A percentile compares a stretch with the other conserved stretches of the same genome.
Evolutionary conservation across 345 rosid genomes (phyloP).

Genomic region (Litchi chinensis): DNA sequence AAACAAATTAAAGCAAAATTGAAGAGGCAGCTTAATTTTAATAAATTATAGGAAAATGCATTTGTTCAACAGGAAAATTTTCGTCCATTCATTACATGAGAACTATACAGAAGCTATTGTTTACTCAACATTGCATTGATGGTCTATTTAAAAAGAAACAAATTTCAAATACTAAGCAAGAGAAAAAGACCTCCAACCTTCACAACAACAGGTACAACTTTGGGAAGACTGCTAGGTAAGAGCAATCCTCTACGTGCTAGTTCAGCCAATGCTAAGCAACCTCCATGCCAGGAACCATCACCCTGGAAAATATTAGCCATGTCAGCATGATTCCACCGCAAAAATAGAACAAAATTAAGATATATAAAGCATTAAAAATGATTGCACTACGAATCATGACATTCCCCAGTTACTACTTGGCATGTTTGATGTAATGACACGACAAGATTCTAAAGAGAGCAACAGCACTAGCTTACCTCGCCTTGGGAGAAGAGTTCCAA

Average conservation of each 20-base stretch:
- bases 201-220: slow-evolving; percentile 78
- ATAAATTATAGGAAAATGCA: slow-evolving; percentile 1
- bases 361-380: slow-evolving; percentile 1
- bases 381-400: not conserved
- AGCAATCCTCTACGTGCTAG: slow-evolving; percentile 94
- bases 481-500: slow-evolving; percentile 88
- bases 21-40: not conserved
- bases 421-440: not conserved
- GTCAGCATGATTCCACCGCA: slow-evolving; percentile 27
- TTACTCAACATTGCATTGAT: not conserved
- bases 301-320: slow-evolving; percentile 57
- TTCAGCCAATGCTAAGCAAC: slow-evolving; percentile 95
- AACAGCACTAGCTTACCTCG: slow-evolving; percentile 56
- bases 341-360: slow-evolving; percentile 3
- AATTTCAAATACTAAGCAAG: not conserved
- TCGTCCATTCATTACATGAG: not conserved
- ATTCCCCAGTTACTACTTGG: not conserved
- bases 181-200: slow-evolving; percentile 55
- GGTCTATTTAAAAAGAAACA: not conserved
- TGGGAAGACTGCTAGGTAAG: slow-evolving; percentile 84
- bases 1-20: not conserved
- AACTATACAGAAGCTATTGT: not conserved
- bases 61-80: not conserved
- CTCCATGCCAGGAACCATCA: slow-evolving; percentile 99
- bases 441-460: slow-evolving; percentile 12